phyloP scores from a whole-genome alignment of 257 asterid species.

The Sherardia arvensis region DNA sequence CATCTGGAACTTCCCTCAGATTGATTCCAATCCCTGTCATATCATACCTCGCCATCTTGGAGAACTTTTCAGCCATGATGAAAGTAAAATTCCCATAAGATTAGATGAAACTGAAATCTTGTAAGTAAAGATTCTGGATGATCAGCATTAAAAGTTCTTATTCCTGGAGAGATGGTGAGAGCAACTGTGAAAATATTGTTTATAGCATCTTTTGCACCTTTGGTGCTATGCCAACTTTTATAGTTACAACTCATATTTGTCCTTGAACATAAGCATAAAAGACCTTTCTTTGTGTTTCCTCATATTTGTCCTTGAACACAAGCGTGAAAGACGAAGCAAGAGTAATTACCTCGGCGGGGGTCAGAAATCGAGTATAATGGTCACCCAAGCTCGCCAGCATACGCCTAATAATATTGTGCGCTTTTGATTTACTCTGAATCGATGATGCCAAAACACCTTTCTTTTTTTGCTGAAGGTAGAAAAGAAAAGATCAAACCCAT shows the following conservation, averaged over 20 bases:
- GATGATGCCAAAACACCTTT: slow-evolving; percentile 53
- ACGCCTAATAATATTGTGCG: slow-evolving; percentile 70
- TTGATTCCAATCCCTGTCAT: slow-evolving; percentile 94
- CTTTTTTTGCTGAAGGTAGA: slow-evolving; percentile 59
- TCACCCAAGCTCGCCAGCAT: slow-evolving; percentile 89
- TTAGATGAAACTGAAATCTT: slow-evolving; percentile 38
- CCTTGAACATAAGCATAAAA: background rate
- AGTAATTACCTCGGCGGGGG: slow-evolving; percentile 66
- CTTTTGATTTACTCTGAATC: slow-evolving; percentile 66
- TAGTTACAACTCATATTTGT: background rate
- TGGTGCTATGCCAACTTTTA: background rate
- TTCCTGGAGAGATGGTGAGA: background rate
- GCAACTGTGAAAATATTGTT: background rate
- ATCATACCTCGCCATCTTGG: slow-evolving; percentile 97
- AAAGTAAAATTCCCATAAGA: slow-evolving; percentile 57
- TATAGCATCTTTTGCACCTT: background rate
- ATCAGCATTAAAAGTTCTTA: slow-evolving; percentile 4
- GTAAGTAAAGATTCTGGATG: slow-evolving; percentile 32
- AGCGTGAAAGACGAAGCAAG: background rate
- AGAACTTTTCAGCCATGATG: slow-evolving; percentile 65
- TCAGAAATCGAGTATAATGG: slow-evolving; percentile 81
- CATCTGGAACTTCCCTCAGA: slow-evolving; percentile 87
- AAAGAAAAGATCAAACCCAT: background rate
- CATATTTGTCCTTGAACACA: background rate
- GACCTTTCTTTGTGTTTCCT: background rate